Base-by-base conservation (phyloP, 768 basidiomycete species). In the Psilocybe sp. region DNA sequence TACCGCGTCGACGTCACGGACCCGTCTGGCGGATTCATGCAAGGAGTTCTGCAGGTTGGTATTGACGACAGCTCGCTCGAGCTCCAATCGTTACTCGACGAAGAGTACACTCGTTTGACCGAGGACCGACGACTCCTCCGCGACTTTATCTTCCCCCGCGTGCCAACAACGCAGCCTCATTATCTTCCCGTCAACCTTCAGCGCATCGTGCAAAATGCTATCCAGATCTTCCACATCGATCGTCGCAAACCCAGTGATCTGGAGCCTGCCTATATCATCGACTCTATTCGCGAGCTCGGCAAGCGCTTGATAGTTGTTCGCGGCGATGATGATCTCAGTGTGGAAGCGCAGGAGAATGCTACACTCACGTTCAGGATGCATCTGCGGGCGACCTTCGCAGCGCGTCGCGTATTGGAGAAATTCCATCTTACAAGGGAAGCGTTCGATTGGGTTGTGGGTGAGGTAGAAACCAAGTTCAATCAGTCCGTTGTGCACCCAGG, bases 221-320 rank as follows among this genome's bases (percentile, higher is more conserved):
- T 82, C 10, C 96, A 98, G 59, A 95, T 98, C 62, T 98, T 98
- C 84, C 92, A 95, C 56, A 92, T 99, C 61, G 95, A 98, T 69
- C 78, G 82, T 20, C 84, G 97, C 51, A 92, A 97, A 61, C 91
- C 95, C 0, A 92, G 86, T 60, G 95, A 99, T 64, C 81, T 99
- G 18, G 85, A 89, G 31, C 97, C 97, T 0, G 76, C 78, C 0
- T 89, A 96, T 57, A 88, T 98, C 57, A 81, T 98, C 54, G 85
- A 90, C 51, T 73, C 83, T 5, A 84, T 98, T 6, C 74, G 78
- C 38, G 86, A 81, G 15, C 74, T 98, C n/a, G 74, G 79, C 36
- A 80, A 84, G 12, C 82, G 91, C 1, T 77, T 99, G 15, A 64
- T 95, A 42, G 80, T 98, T 18, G 86, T 98, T n/a, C 89, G 90